Percentiles rank a stretch among this genome's conserved stretches.
Conservation (phyloP, 148 eudicot genomes). For the Rhododendron henanense region DNA sequence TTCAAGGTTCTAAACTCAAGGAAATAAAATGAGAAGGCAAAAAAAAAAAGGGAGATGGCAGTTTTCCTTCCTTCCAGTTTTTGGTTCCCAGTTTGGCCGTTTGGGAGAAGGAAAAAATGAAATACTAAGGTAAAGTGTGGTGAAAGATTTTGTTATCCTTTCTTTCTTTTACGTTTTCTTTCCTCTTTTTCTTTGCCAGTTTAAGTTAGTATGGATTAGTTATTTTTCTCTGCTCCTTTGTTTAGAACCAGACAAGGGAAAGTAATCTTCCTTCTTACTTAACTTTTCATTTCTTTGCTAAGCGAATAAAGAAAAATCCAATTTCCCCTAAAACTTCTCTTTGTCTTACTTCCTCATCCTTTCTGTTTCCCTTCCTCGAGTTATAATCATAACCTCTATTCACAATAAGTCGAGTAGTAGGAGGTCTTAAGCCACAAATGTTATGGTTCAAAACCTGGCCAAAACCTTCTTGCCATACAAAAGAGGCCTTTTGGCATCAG, state of each 20-base stretch:
- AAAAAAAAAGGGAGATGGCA: not conserved
- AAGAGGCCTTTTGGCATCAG: not conserved
- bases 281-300: not conserved
- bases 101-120: not conserved
- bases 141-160: not conserved
- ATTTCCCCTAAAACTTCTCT: not conserved
- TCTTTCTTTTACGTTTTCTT: not conserved
- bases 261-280: not conserved
- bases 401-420: not conserved
- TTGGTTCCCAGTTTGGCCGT: not conserved
- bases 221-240: not conserved
- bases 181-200: not conserved
- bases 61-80: not conserved
- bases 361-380: not conserved
- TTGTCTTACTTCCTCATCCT: not conserved
- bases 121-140: not conserved
- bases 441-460: not conserved
- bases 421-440: not conserved
- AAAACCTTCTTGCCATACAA: not conserved
- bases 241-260: not conserved
- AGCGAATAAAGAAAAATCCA: not conserved
- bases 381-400: not conserved
- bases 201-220: not conserved
- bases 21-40: not conserved
- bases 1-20: not conserved